Evolutionary conservation across 306 rosid genomes (phyloP), one percentile per base, ranked within the genome.

Genomic region (Ormosia emarginata): DNA sequence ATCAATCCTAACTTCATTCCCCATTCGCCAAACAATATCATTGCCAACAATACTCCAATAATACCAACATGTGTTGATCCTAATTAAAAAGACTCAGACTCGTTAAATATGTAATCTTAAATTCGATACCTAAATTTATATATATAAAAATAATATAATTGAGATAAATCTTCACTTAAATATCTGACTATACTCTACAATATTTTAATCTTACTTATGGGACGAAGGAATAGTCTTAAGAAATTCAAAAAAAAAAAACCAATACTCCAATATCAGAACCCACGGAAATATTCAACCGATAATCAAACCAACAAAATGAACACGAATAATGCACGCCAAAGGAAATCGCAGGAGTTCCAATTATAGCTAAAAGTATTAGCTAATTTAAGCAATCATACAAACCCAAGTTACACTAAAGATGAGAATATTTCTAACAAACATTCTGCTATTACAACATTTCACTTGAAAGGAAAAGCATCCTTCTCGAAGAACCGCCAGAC

Each of bases 301-400:
- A 24, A 50, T 12, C 79, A 70, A 69, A 88, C 79, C 64, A 82
- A 62, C 57, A 72, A 29, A 64, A 84, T 17, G 39, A 78, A 79
- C 70, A 84, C 56, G 37, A 82, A 63, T 70, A 67, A 13, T 71
- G 14, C 67, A 58, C 46, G 40, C 67, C 67, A 66, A 79, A 82
- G 62, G 8, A 9, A 29, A 74, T 55, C 36, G 73, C 75, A 86
- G 70, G 70, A 71, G 72, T 77, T 73, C 71, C 46, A 83, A 78
- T 83, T 79, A 88, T 79, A 83, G 88, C 90, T 89, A 86, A 83
- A 87, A 85, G 90, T 83, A 83, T 80, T 84, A 87, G 90, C 91
- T 85, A 82, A 81, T 69, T 79, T 75, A 73, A 83, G 88, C 75
- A 86, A 70, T 75, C 89, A 83, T 73, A 86, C 90, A 88, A 87